These are phyloP conservation scores for Hysterangium stoloniferum DNA, from an alignment of 768 basidiomycete species.

Conservation along the genomic window DNA sequence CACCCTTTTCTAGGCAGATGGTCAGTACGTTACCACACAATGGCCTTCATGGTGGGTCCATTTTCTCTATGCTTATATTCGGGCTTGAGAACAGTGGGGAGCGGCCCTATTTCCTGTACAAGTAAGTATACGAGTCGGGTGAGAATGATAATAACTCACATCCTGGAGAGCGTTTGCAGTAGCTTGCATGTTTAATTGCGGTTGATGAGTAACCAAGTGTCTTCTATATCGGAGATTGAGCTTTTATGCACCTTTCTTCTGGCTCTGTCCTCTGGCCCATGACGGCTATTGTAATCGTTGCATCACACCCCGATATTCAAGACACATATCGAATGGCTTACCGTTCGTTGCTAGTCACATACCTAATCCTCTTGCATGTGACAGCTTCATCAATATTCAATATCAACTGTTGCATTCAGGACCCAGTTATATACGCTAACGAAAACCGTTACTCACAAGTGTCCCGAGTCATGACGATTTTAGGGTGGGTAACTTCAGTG, in stretches of 20 bases:
- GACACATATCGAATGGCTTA: too few relatives aligned
- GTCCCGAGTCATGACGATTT: too few relatives aligned
- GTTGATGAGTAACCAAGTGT: background rate
- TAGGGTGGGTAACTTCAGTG: too few relatives aligned
- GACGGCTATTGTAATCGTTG: too few relatives aligned
- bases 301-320: too few relatives aligned
- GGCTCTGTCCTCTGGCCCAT: too few relatives aligned
- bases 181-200: slow-evolving; percentile 14
- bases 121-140: background rate
- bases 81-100: slow-evolving; percentile 14
- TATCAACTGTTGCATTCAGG: too few relatives aligned
- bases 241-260: background rate
- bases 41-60: slow-evolving; percentile 56
- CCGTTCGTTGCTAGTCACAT: too few relatives aligned
- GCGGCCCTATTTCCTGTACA: slow-evolving; percentile 13
- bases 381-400: too few relatives aligned
- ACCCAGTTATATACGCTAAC: too few relatives aligned
- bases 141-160: slow-evolving; percentile 3
- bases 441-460: too few relatives aligned
- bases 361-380: too few relatives aligned
- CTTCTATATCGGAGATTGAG: background rate
- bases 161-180: slow-evolving; percentile 16
- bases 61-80: slow-evolving; percentile 41
- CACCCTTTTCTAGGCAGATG: background rate
- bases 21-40: slow-evolving; percentile 56